Evolutionary conservation across 805 yeast genomes (phyloP).

Genomic region (Starmerella apis): DNA sequence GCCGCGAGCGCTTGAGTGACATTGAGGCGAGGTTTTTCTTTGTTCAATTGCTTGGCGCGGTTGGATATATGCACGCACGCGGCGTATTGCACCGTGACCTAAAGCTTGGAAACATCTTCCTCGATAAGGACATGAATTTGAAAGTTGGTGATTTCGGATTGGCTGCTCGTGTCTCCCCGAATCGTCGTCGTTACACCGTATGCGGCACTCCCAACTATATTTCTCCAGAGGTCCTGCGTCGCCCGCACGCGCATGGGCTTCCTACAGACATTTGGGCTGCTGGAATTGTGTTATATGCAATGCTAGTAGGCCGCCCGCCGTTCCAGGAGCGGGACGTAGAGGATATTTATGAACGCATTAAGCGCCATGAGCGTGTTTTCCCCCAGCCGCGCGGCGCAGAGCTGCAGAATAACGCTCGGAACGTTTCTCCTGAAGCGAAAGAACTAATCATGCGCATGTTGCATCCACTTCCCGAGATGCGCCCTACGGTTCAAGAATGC

Average conservation of each 20-base stretch:
- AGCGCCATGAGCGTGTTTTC: constrained; percentile 65
- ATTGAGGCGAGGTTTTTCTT: constrained; percentile 84
- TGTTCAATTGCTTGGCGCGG: constrained; percentile 90
- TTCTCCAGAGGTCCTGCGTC: constrained; percentile 89
- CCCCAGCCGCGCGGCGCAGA: constrained; percentile 46
- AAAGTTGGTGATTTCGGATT: constrained; percentile 97
- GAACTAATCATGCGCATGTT: constrained; percentile 56
- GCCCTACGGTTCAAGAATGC: constrained; percentile 74
- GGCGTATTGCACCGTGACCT: constrained; percentile 92
- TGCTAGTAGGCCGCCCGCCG: constrained; percentile 90
- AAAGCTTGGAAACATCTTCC: constrained; percentile 89
- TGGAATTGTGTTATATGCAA: constrained; percentile 92
- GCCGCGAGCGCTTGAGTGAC: constrained; percentile 74
- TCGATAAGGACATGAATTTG: constrained; percentile 86
- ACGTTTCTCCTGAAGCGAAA: constrained; percentile 46
- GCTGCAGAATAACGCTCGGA: constrained; percentile 34
- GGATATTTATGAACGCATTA: constrained; percentile 83
- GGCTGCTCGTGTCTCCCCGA: constrained; percentile 80
- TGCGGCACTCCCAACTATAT: constrained; percentile 99
- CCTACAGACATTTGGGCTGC: constrained; percentile 97
- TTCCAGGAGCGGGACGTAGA: constrained; percentile 93
- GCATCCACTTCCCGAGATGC: constrained; percentile 61
- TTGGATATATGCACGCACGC: constrained; percentile 81
- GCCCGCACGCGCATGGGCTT: constrained; percentile 64
- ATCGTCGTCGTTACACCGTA: constrained; percentile 77